phyloP scores from a whole-genome alignment of 108 stramenopile species.

The Stephanodiscus triporus region DNA sequence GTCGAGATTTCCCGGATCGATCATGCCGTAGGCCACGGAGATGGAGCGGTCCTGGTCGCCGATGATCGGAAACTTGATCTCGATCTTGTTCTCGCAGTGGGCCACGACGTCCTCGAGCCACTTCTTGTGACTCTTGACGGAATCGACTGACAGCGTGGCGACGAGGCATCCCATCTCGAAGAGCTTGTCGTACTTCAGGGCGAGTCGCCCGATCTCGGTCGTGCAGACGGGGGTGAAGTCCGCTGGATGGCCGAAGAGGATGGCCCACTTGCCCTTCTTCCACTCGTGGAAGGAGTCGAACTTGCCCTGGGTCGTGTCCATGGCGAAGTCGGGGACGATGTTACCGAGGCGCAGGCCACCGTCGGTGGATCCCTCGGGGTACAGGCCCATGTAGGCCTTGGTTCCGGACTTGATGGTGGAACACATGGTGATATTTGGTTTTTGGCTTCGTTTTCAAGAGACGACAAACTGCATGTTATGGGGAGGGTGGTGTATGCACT shows the following conservation, averaged over 20 bases:
- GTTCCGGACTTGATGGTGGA: slow-evolving; percentile 58
- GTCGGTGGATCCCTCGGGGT: slow-evolving; percentile 62
- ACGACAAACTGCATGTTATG: too few relatives aligned
- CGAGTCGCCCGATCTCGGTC: slow-evolving; percentile 83
- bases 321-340: slow-evolving; percentile 70
- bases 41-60: slow-evolving; percentile 77
- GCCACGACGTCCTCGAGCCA: slow-evolving; percentile 81
- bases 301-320: slow-evolving; percentile 66
- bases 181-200: slow-evolving; percentile 66
- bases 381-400: slow-evolving; percentile 58
- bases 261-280: slow-evolving; percentile 81
- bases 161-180: slow-evolving; percentile 62
- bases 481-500: too few relatives aligned
- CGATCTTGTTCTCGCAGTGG: slow-evolving; percentile 70
- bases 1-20: slow-evolving; percentile 62
- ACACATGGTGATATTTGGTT: slow-evolving; percentile 2
- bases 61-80: slow-evolving; percentile 81
- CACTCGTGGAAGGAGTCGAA: slow-evolving; percentile 73
- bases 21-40: slow-evolving; percentile 68
- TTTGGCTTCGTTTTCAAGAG: neutral
- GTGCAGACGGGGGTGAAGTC: slow-evolving; percentile 91
- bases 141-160: slow-evolving; percentile 71
- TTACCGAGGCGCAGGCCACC: slow-evolving; percentile 63
- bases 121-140: slow-evolving; percentile 73
- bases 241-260: slow-evolving; percentile 81